These are phyloP conservation scores for Capronia coronata DNA, from an alignment of 2,329 filamentous ascomycete genomes.

Conservation along the genomic window DNA sequence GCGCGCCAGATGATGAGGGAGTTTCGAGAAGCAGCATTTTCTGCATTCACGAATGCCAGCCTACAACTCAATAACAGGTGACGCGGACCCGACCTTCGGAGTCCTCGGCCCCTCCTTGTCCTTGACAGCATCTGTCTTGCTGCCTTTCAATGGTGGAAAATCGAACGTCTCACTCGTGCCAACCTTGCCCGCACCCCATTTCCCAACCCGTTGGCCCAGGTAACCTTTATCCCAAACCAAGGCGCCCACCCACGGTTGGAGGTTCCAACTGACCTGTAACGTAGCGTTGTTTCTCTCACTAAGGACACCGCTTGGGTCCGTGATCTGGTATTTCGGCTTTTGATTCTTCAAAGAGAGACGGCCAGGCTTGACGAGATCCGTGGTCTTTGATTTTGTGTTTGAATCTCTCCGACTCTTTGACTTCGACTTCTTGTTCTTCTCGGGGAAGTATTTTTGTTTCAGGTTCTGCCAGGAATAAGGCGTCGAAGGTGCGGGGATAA, in stretches of 20 bases:
- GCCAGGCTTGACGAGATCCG: slow-evolving; percentile 42
- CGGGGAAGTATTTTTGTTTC: slow-evolving; percentile 34
- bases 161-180: slow-evolving; percentile 49
- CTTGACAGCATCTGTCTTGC: slow-evolving; percentile 20
- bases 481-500: slow-evolving; percentile 63
- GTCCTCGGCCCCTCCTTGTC: slow-evolving; percentile 23
- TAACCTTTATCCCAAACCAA: slow-evolving; percentile 64
- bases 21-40: too few relatives aligned
- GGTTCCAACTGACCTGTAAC: slow-evolving; percentile 84
- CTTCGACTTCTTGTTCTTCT: slow-evolving; percentile 30
- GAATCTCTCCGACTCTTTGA: slow-evolving; percentile 27
- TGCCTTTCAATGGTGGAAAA: slow-evolving; percentile 50
- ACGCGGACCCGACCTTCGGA: slow-evolving; percentile 19
- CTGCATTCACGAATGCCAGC: too few relatives aligned
- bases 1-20: too few relatives aligned
- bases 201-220: slow-evolving; percentile 44
- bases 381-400: slow-evolving; percentile 20
- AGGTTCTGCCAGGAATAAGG: slow-evolving; percentile 38
- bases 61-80: slow-evolving; percentile 23
- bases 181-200: slow-evolving; percentile 47
- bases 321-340: slow-evolving; percentile 94
- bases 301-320: slow-evolving; percentile 74
- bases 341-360: slow-evolving; percentile 73
- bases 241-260: slow-evolving; percentile 91
- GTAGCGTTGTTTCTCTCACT: slow-evolving; percentile 67